Evolutionary conservation across 169 alveolate species (phyloP), one percentile per base, ranked within the genome.

Genomic region (Plasmodium vivax): DNA sequence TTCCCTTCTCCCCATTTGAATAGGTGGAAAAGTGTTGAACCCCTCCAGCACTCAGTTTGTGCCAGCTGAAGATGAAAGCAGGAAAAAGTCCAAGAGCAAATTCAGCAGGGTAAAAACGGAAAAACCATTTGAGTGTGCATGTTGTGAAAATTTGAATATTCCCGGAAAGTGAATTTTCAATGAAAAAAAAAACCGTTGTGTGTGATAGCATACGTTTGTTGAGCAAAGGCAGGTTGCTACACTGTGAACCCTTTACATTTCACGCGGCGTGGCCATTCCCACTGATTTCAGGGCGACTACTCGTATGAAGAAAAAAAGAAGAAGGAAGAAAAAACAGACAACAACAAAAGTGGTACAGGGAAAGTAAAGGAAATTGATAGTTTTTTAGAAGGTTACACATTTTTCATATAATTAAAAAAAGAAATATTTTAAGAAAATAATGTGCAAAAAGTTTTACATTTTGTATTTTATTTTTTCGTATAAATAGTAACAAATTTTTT

Each of bases 301-400:
- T 81, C 74, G 6, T 56, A 34, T 71, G 83, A 92, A 92, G 95
- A 84, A 41, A 92, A 41, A 38, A 84, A 56, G 75, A 84, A 74
- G 43, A 58, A 36, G 54, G 80, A 84, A 1, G 95, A 84, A 74
- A 82, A 38, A 51, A 19, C 27, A 19, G 93, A 92, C 34, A 56
- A 58, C 72, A 82, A 84, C 23, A 75, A 84, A 32, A 75, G 45
- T 82, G 54, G 56, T 16, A 9, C 47, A 43, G 92, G 92, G 83
- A 92, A 84, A 92, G 93, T 84, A 75, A 92, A 92, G 83, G 97
- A 96, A 79, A 96, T 96, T 45, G 97, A 96, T 75, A 94, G 96
- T 47, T 96, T 96, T 81, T 94, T 96, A 54, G 97, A 96, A 94
- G 97, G 97, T 96, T 43, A 47, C 85, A 36, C 32, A 58, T 79